These are phyloP conservation scores for Trichodelitschia bisporula DNA, from an alignment of 495 filamentous ascomycete species.

Conservation along the genomic window DNA sequence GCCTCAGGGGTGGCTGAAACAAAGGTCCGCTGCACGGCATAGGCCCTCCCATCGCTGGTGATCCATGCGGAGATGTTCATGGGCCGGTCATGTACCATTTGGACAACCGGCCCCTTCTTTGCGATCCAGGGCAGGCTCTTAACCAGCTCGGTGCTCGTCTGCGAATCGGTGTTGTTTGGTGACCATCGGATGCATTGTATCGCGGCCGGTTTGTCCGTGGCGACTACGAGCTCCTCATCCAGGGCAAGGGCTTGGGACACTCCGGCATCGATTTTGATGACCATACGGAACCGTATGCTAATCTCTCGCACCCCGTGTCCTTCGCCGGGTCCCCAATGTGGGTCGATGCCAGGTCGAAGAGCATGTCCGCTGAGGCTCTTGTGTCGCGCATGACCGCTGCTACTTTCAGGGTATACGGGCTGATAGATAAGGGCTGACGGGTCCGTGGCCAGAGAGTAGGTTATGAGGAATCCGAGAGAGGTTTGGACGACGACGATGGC, in stretches of 20 bases:
- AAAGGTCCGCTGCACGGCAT: slow-evolving; percentile 60
- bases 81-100: slow-evolving; percentile 89
- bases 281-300: slow-evolving; percentile 83
- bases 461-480: slow-evolving; percentile 66
- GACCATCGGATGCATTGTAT: slow-evolving; percentile 93
- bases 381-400: slow-evolving; percentile 39
- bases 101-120: slow-evolving; percentile 45
- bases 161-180: slow-evolving; percentile 51
- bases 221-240: slow-evolving; percentile 82
- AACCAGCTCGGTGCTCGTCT: slow-evolving; percentile 77
- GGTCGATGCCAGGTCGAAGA: slow-evolving; percentile 24
- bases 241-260: slow-evolving; percentile 71
- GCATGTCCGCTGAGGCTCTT: slow-evolving; percentile 35
- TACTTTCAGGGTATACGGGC: slow-evolving; percentile 42
- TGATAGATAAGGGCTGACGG: slow-evolving; percentile 62
- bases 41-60: slow-evolving; percentile 70
- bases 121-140: slow-evolving; percentile 66
- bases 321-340: slow-evolving; percentile 32
- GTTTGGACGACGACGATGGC: slow-evolving; percentile 87
- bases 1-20: not conserved
- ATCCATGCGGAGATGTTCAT: slow-evolving; percentile 96
- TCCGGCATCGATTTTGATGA: slow-evolving; percentile 92
- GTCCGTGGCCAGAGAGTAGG: slow-evolving; percentile 77
- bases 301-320: slow-evolving; percentile 65
- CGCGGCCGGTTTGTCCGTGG: slow-evolving; percentile 77